Conservation (phyloP, 768 basidiomycete genomes). For the Lactarius deliciosus region DNA sequence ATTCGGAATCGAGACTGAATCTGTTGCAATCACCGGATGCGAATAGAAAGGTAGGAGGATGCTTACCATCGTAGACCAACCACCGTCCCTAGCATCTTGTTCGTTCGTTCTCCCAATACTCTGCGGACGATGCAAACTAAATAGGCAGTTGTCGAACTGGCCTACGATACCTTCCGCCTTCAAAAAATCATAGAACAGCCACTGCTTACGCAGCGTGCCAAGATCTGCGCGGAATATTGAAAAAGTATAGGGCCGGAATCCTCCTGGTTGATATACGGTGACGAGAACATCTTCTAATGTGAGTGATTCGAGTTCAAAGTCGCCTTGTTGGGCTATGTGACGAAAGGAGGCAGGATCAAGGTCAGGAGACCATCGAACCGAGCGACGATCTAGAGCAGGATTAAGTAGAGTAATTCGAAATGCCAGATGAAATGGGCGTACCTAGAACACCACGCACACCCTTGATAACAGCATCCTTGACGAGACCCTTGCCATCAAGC, state of each 20-base stretch:
- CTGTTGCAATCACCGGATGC: constrained; percentile 1
- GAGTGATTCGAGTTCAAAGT: constrained; percentile 89
- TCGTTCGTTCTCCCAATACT: constrained; percentile 90
- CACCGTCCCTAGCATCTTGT: constrained; percentile 77
- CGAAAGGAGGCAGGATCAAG: constrained; percentile 81
- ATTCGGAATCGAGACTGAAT: constrained; percentile 89
- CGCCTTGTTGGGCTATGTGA: constrained; percentile 69
- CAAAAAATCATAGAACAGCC: constrained; percentile 94
- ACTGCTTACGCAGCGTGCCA: constrained; percentile 80
- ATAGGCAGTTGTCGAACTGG: constrained; percentile 96
- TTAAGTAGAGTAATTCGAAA: constrained; percentile 1
- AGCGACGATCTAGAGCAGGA: constrained; percentile 68
- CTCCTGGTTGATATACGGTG: constrained; percentile 91
- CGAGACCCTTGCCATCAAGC: constrained; percentile 93
- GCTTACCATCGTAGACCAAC: constrained; percentile 47
- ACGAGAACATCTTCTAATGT: constrained; percentile 91
- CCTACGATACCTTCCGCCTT: constrained; percentile 92
- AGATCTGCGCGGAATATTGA: constrained; percentile 94
- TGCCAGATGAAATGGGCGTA: constrained; percentile 36
- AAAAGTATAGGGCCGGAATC: constrained; percentile 88
- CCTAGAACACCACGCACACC: constrained; percentile 94
- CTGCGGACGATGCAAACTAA: constrained; percentile 94
- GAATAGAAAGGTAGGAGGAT: not conserved
- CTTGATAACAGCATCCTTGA: constrained; percentile 87
- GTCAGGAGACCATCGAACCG: constrained; percentile 81